Evolutionary conservation across 2,329 filamentous ascomycete genomes (phyloP), one percentile per base, ranked within the genome.

Genomic region (Tolypocladium tropicale): DNA sequence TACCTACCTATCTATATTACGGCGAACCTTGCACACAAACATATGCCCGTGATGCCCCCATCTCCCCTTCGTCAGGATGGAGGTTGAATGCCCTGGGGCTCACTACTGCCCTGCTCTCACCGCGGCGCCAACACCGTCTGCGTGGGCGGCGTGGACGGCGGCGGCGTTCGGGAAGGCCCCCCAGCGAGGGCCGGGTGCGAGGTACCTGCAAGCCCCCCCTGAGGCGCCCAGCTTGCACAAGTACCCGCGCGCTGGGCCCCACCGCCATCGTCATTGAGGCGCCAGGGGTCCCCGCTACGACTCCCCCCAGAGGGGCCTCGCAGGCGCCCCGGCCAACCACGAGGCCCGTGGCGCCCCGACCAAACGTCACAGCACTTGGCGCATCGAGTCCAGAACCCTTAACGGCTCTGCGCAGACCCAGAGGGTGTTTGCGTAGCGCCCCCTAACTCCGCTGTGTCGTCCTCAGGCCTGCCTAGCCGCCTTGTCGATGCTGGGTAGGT

Each of bases 351-450:
- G 58, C 57, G 57, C 56, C 57, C 51, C 55, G 52, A 53, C 60
- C 56, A 57, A 57, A 62, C 60, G 59, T 62, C 60, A 62, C 60
- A 56, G 59, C 55, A 41, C 59, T 59, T 60, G 60, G 58, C 60
- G 53, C 36, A 46, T 28, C 28, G 56, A 54, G 58, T 61, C 59
- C 52, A 61, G 60, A 62, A 48, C 46, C 30, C 46, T 49, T 21
- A 28, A 49, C 16, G 25, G 25, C 25, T n/a, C n/a, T n/a, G n/a
- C n/a, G n/a, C n/a, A n/a, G n/a, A n/a, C n/a, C n/a, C n/a, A n/a
- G n/a, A n/a, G n/a, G n/a, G n/a, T n/a, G n/a, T n/a, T 9, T 46
- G 6, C 43, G 12, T 7, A 25, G 21, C 4, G 41, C 23, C 11
- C 23, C 41, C 12, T n/a, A 28, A 3, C 41, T 46, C 41, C 41